Evolutionary conservation across 2,329 filamentous ascomycete species (phyloP).

Genomic region (Shiraia sp.): DNA sequence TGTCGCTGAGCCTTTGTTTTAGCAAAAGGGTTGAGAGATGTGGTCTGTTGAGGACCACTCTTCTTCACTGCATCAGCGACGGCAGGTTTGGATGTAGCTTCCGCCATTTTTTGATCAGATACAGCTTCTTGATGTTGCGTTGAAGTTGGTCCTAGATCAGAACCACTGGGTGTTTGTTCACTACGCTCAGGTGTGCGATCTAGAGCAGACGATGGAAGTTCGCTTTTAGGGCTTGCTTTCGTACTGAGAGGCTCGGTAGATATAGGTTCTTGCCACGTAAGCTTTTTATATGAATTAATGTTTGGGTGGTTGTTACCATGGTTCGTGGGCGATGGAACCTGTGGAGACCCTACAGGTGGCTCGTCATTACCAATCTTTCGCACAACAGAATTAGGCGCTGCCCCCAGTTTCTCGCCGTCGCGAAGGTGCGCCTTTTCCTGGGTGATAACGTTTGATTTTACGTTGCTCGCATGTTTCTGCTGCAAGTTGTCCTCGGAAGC

Average conservation of each 20-base stretch:
- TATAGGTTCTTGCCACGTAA: not conserved
- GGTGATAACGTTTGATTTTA: too few species aligned
- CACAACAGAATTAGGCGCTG: not conserved
- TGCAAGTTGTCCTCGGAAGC: too few species aligned
- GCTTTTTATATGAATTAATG: not conserved
- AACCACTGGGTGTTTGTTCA: too few species aligned
- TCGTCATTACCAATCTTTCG: not conserved
- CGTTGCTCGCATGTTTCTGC: too few species aligned
- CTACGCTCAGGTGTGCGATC: too few species aligned
- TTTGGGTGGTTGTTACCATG: not conserved
- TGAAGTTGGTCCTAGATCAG: not conserved
- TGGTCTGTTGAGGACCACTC: constrained; percentile 27
- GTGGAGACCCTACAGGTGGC: not conserved
- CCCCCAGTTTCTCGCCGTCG: not conserved
- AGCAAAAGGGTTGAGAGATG: constrained; percentile 36
- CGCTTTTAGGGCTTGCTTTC: too few species aligned
- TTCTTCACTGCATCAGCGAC: constrained; percentile 18
- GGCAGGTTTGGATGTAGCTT: not conserved
- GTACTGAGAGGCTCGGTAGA: too few species aligned
- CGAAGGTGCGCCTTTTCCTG: too few species aligned
- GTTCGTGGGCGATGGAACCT: not conserved
- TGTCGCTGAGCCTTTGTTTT: constrained; percentile 35
- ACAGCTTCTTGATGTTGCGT: constrained; percentile 1
- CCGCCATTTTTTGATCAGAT: not conserved
- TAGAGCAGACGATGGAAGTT: too few species aligned